Evolutionary conservation across 768 basidiomycete genomes (phyloP).

Genomic region (Chiua virens): DNA sequence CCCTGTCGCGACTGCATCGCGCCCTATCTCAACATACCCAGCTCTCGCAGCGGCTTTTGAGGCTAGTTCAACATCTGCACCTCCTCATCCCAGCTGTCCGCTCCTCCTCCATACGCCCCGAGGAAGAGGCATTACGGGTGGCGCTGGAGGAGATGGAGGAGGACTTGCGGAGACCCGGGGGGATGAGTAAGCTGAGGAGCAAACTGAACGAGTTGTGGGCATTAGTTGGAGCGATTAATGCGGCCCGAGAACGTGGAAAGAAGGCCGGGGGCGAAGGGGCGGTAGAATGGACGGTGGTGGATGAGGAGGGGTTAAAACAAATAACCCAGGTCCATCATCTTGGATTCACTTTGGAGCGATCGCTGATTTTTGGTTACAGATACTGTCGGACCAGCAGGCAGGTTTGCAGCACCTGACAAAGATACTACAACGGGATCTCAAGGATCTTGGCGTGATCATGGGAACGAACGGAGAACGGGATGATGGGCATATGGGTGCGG

Average conservation of each 20-base stretch:
- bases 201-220: slow-evolving; percentile 88
- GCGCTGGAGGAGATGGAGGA: slow-evolving; percentile 73
- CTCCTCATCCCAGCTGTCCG: slow-evolving; percentile 76
- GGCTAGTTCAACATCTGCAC: slow-evolving; percentile 73
- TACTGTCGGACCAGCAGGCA: slow-evolving; percentile 74
- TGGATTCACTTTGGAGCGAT: not conserved
- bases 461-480: slow-evolving; percentile 44
- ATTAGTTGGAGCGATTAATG: slow-evolving; percentile 68
- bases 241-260: slow-evolving; percentile 51
- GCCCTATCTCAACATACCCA: slow-evolving; percentile 66
- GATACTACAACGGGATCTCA: slow-evolving; percentile 61
- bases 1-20: slow-evolving; percentile 64
- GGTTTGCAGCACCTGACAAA: slow-evolving; percentile 80
- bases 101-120: slow-evolving; percentile 70
- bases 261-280: slow-evolving; percentile 40
- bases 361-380: slow-evolving; percentile 40
- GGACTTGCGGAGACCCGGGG: slow-evolving; percentile 56
- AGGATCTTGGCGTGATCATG: slow-evolving; percentile 66
- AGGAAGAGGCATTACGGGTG: slow-evolving; percentile 75
- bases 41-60: slow-evolving; percentile 66
- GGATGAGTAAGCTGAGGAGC: slow-evolving; percentile 59
- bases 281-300: slow-evolving; percentile 80
- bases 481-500: slow-evolving; percentile 22
- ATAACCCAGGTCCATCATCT: slow-evolving; percentile 60
- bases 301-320: slow-evolving; percentile 78